Base-by-base conservation (phyloP, 169 alveolate genomes). In the Eimeria acervulina region DNA sequence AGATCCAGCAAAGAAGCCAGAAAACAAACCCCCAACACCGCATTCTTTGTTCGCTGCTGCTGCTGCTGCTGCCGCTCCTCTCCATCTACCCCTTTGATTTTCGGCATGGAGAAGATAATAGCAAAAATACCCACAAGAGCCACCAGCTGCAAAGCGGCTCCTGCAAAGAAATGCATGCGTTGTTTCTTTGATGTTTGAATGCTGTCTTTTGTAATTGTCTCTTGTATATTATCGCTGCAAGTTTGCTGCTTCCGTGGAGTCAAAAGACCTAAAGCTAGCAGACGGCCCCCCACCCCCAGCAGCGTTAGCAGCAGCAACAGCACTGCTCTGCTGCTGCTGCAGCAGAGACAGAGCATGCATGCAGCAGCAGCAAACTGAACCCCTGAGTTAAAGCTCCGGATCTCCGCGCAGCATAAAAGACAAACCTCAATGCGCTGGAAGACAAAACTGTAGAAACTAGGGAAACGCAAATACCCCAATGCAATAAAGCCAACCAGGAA, bases 391-490 rank as follows among this genome's bases (percentile, higher is more conserved):
- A 26, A 78, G 66, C 33, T 78, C 8, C 89, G 55, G 44, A 78
- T 8, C 21, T 78, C 61, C 10, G 89, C 3, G 38, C 23, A 23
- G 36, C 38, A n/a, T 15, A 78, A 44, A n/a, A 78, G 31, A 59
- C 89, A 78, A n/a, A 78, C 6, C 63, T 78, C 89, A 8, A 78
- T 40, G 36, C 66, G 89, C 28, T 78, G 89, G 26, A 78, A 78
- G 10, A 78, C 89, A 40, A 78, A 78, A 63, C 89, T 78, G 61
- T 78, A 78, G 63, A 78, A 78, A 33, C 89, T 78, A 17, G 36
- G 13, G 23, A 78, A 78, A 13, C 89, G 66, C 89, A 78, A 26
- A 31, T 78, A 44, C 23, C 89, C 89, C 44, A 78, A 33, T 1
- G 44, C 44, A 59, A 78, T 19, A 44, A 78, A 78, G 19, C 89